Conservation (phyloP, 192 early-diverging fungal species). For the Backusella psychrophila region DNA sequence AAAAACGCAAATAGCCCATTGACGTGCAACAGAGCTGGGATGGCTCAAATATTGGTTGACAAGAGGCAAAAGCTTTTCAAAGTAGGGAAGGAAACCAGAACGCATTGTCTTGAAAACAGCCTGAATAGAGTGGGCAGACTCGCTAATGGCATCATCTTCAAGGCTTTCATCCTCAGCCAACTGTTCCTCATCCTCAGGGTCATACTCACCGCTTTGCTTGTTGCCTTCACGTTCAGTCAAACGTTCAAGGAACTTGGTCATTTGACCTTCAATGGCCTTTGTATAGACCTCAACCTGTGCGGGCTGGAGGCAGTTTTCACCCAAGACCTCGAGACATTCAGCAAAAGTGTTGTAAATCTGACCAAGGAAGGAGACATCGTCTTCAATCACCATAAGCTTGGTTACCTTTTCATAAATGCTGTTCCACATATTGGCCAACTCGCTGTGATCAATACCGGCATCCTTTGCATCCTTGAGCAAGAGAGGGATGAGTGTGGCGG, state of each 20-base stretch:
- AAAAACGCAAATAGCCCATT: constrained; percentile 92
- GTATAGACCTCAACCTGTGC: constrained; percentile 73
- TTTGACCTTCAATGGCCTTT: constrained; percentile 63
- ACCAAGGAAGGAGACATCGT: constrained; percentile 77
- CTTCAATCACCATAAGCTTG: constrained; percentile 75
- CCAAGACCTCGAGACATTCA: constrained; percentile 67
- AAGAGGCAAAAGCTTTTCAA: constrained; percentile 77
- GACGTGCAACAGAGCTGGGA: constrained; percentile 66
- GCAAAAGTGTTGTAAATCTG: constrained; percentile 78
- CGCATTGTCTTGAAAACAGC: constrained; percentile 76
- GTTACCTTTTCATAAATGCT: constrained; percentile 73
- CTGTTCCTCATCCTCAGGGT: constrained; percentile 91
- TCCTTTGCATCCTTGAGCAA: constrained; percentile 66
- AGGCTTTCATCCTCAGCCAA: constrained; percentile 78
- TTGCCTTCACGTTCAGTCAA: constrained; percentile 72
- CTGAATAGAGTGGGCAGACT: constrained; percentile 82
- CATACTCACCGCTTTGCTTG: constrained; percentile 76
- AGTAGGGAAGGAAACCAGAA: constrained; percentile 70
- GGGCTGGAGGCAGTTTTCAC: constrained; percentile 59
- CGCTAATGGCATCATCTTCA: constrained; percentile 80
- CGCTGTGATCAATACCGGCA: constrained; percentile 44
- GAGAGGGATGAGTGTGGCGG: constrained; percentile 77
- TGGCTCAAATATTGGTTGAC: constrained; percentile 66
- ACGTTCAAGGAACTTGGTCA: constrained; percentile 76
- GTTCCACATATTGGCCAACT: constrained; percentile 70